Evolutionary conservation across 805 yeast genomes (phyloP), one percentile per base, ranked within the genome.

Genomic region (Metschnikowia hibisci): DNA sequence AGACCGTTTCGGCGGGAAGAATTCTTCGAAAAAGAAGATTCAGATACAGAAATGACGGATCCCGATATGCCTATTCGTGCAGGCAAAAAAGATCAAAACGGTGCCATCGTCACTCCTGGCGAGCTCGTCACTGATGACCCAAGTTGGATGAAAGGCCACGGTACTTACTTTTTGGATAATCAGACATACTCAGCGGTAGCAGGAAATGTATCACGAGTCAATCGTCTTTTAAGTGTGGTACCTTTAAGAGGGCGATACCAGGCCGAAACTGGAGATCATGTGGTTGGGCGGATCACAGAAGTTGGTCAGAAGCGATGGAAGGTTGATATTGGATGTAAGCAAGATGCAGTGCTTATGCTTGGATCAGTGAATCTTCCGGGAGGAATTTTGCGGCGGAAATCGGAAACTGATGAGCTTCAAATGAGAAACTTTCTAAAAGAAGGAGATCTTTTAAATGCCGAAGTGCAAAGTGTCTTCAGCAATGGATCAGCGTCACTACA

Each of bases 81-180:
- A 32, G 30, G 12, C 42, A n/a, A 30, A 39, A 35, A 32, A 6
- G 44, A 16, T 41, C 50, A 42, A n/a, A 43, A 40, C 25, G 45
- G 52, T 60, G 48, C 57, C 34, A 62, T 93, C 8, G 96, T 91
- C 14, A 88, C 97, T 1, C 99, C 99, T 0, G 99, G 99, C 8
- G 97, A 93, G 61, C 67, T 90, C 39, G 86, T 93, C n/a, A 93
- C 98, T 0, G 93, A 87, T 53, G 98, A 93, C 57, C 87, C 96
- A 6, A 76, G 83, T 2, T 93, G 98, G 97, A 93, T 93, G 99
- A 79, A 95, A 58, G 99, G 99, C 25, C 99, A 91, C 59, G 99
- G 99, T 5, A 93, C 98, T 0, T 93, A 88, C 61, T 79, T 82
- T 52, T 66, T 84, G 31, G 81, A 80, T 27, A 84, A 83, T 51